These are phyloP conservation scores for Cryptosporidium baileyi DNA, from an alignment of 169 alveolate species.

Conservation along the genomic window DNA sequence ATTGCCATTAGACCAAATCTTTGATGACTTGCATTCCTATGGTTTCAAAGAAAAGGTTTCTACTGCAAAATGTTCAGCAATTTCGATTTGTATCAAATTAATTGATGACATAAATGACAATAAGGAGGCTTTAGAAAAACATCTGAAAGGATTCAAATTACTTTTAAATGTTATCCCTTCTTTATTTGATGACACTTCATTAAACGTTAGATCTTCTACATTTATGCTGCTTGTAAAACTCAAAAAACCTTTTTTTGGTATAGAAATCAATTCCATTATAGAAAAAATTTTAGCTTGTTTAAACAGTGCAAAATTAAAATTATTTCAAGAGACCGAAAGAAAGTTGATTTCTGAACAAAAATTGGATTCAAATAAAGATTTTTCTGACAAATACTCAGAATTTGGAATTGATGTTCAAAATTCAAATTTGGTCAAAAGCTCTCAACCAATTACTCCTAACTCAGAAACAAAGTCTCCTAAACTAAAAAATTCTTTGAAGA, in stretches of 20 bases:
- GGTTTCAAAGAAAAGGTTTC: constrained; percentile 36
- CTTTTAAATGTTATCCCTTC: constrained; percentile 35
- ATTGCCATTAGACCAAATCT: constrained; percentile 38
- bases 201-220: constrained; percentile 43
- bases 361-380: not conserved
- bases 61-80: constrained; percentile 67
- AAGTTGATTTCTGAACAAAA: not conserved
- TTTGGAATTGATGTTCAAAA: not conserved
- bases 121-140: constrained; percentile 11
- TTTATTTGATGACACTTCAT: constrained; percentile 48
- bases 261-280: not conserved
- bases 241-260: constrained; percentile 24
- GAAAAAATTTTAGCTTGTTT: not conserved
- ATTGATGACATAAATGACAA: constrained; percentile 14
- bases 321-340: constrained; percentile 16
- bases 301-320: constrained; percentile 9
- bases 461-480: not conserved
- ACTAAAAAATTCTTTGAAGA: not conserved
- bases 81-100: constrained; percentile 23
- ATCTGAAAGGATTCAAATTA: constrained; percentile 37
- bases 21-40: constrained; percentile 14
- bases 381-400: too few species aligned
- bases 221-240: constrained; percentile 21
- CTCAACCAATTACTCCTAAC: not conserved
- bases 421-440: not conserved